Conservation (phyloP, 208 protist genomes). For the Blechomonas ayalai region DNA sequence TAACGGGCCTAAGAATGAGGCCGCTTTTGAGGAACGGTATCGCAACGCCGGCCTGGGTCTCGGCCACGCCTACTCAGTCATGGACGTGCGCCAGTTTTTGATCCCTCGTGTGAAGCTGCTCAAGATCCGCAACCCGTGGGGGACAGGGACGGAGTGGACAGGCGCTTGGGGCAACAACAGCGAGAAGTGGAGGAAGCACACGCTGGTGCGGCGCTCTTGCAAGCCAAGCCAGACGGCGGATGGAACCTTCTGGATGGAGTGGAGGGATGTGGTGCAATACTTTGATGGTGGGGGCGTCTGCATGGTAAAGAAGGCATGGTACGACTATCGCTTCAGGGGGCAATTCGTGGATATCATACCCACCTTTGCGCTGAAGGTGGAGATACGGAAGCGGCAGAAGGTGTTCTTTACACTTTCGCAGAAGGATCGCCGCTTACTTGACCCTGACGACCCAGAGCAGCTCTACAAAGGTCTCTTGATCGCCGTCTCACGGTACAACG, state of each 20-base stretch:
- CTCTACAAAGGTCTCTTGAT: conserved; percentile 48
- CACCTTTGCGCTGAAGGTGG: conserved; percentile 32
- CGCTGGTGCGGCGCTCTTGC: conserved; percentile 37
- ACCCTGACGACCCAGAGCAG: conserved; percentile 19
- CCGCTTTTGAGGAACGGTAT: conserved; percentile 24
- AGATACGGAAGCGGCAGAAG: conserved; percentile 17
- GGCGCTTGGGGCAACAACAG: conserved; percentile 49
- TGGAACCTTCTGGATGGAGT: conserved; percentile 72
- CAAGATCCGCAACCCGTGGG: conserved; percentile 70
- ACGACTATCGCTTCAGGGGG: conserved; percentile 42
- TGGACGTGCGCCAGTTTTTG: conserved; percentile 44
- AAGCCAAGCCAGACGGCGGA: conserved; percentile 33
- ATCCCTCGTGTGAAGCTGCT: conserved; percentile 41
- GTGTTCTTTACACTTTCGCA: conserved; percentile 41
- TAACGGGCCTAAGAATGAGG: not conserved
- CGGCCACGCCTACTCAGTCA: conserved; percentile 59
- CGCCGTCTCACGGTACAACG: conserved; percentile 22
- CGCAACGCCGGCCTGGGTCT: conserved; percentile 36
- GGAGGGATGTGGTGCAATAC: conserved; percentile 54
- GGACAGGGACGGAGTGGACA: conserved; percentile 56
- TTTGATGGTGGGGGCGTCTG: conserved; percentile 59
- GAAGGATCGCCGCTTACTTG: conserved; percentile 43
- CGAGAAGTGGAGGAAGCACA: conserved; percentile 37
- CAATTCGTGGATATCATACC: conserved; percentile 26
- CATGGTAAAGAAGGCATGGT: conserved; percentile 36